A percentile compares a stretch with the other conserved stretches of the same genome.
Conservation (phyloP, 192 early-diverging fungal genomes). For the Coemansia guatemalensis region DNA sequence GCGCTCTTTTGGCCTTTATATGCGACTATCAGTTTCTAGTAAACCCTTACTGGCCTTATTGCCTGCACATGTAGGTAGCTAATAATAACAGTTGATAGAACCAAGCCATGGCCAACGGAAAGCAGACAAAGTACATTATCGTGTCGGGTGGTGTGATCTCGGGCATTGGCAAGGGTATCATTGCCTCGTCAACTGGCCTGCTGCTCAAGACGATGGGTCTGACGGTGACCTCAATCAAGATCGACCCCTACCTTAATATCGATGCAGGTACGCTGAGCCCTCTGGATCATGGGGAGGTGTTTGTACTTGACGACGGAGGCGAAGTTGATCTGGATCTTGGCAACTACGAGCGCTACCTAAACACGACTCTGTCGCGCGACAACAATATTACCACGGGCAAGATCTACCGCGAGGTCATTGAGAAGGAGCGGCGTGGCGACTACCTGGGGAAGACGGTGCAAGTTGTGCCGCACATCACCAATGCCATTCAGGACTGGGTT, state of each 20-base stretch:
- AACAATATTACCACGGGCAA: slow-evolving; percentile 99
- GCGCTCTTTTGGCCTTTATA: slow-evolving; percentile 1
- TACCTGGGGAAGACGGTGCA: slow-evolving; percentile 99
- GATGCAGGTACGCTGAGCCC: slow-evolving; percentile 97
- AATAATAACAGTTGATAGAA: not conserved
- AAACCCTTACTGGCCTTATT: not conserved
- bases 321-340: slow-evolving; percentile 99
- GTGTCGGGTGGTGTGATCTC: slow-evolving; percentile 99
- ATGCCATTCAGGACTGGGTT: slow-evolving; percentile 97
- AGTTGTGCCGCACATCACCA: slow-evolving; percentile 97
- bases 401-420: slow-evolving; percentile 95
- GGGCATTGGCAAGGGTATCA: slow-evolving; percentile 98
- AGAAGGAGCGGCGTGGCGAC: slow-evolving; percentile 91
- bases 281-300: slow-evolving; percentile 98
- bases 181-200: slow-evolving; percentile 96
- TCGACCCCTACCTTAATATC: slow-evolving; percentile 99
- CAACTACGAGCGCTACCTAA: slow-evolving; percentile 98
- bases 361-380: slow-evolving; percentile 87
- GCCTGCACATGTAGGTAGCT: not conserved
- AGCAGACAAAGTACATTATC: slow-evolving; percentile 89
- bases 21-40: slow-evolving; percentile 7
- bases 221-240: slow-evolving; percentile 96
- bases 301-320: slow-evolving; percentile 97
- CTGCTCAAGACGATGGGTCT: slow-evolving; percentile 91
- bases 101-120: slow-evolving; percentile 25